These are phyloP conservation scores for Trichophyton mentagrophytes DNA, from an alignment of 2,329 filamentous ascomycete species.

Conservation along the genomic window DNA sequence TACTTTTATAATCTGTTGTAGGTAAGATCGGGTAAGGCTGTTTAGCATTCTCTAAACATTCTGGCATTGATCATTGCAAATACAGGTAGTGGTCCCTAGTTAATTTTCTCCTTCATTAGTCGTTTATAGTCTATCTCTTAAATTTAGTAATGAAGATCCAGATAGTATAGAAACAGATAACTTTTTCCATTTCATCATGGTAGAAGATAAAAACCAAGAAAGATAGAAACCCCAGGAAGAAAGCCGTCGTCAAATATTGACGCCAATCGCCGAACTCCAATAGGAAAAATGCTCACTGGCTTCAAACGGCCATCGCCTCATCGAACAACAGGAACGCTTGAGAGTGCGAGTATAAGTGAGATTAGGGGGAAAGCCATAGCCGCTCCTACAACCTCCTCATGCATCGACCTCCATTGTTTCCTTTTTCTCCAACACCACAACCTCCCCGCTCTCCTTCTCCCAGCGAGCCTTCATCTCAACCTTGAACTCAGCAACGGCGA, in stretches of 20 bases:
- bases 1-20: slow-evolving; percentile 11
- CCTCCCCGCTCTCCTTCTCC: slow-evolving; percentile 27
- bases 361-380: neutral
- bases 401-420: slow-evolving; percentile 32
- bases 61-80: slow-evolving; percentile 13
- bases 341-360: neutral
- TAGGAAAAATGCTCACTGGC: neutral
- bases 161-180: neutral
- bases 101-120: neutral
- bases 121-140: neutral
- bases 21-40: slow-evolving; percentile 36
- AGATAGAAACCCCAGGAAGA: neutral
- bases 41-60: slow-evolving; percentile 14
- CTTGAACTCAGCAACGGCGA: slow-evolving; percentile 81
- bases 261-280: neutral
- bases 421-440: slow-evolving; percentile 27
- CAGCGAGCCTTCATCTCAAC: slow-evolving; percentile 61
- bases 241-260: neutral
- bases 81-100: neutral
- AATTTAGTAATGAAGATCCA: neutral
- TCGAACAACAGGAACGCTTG: neutral
- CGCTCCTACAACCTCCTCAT: slow-evolving; percentile 7
- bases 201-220: neutral
- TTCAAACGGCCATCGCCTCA: neutral
- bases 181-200: neutral